A percentile compares a stretch with the other conserved stretches of the same genome.
These are phyloP conservation scores for Clonostachys byssicola DNA, from an alignment of 2,329 filamentous ascomycete species.

Conservation along the genomic window DNA sequence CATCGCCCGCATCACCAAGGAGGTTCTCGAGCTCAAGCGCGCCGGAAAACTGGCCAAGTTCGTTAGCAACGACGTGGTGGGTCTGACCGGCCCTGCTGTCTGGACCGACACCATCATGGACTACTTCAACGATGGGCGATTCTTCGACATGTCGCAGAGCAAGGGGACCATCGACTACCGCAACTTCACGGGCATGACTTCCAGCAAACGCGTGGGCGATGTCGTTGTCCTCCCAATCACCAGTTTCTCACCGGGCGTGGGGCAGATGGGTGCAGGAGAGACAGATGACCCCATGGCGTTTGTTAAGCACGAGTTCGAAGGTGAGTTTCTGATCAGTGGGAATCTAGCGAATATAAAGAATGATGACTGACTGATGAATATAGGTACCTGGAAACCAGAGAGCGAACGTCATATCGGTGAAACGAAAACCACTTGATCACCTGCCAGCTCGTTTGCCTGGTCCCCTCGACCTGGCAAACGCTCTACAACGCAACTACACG, in stretches of 20 bases:
- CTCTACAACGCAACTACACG: no score
- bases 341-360: background rate
- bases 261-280: constrained; percentile 87
- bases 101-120: constrained; percentile 93
- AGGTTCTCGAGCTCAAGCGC: constrained; percentile 71
- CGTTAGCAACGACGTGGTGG: constrained; percentile 71
- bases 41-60: constrained; percentile 58
- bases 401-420: constrained; percentile 66
- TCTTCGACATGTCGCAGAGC: constrained; percentile 74
- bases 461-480: no score
- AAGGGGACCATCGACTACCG: constrained; percentile 74
- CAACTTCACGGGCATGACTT: constrained; percentile 85
- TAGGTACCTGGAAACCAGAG: constrained; percentile 75
- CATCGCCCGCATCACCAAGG: constrained; percentile 79
- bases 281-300: constrained; percentile 93
- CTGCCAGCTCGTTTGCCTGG: no score
- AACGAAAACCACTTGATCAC: no score
- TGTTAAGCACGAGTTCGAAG: constrained; percentile 95
- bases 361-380: background rate
- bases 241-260: constrained; percentile 91
- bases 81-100: constrained; percentile 88
- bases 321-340: constrained; percentile 40
- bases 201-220: constrained; percentile 84
- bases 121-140: constrained; percentile 89
- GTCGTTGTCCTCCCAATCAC: constrained; percentile 93